Evolutionary conservation across 306 rosid species (phyloP), one percentile per base, ranked within the genome.

Genomic region (Glycine tomentella): DNA sequence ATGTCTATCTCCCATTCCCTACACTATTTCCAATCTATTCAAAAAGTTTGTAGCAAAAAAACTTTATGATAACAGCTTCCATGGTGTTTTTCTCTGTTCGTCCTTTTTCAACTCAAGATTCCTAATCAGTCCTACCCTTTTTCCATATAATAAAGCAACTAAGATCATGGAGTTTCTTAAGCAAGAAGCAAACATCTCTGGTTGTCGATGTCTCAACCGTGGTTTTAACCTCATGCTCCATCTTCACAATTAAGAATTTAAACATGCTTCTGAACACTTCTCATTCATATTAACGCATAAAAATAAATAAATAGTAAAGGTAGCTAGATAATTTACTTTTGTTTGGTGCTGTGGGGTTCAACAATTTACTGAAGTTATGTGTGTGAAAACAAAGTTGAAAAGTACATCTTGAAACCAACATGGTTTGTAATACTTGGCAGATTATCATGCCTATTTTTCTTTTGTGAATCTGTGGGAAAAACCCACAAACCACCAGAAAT

Each of bases 71-170:
- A 42, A 25, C 63, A 80, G 56, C 76, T 66, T 79, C 79, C 70
- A 16, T 67, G 3, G 33, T 84, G 77, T 73, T 79, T 78, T 83
- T 74, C 52, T 79, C 67, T 74, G 12, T 65, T 74, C 48, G n/a
- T 74, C 84, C 55, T 57, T 55, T 82, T 83, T 79, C 38, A 38
- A 75, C 11, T 44, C 63, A 61, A 84, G 78, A 84, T 80, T 84
- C 75, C 79, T 46, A 62, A 17, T 52, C 58, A 74, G 15, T 40
- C 49, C 66, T 8, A 25, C 52, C 63, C 34, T 63, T 71, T 53
- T 20, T 13, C 14, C 46, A 52, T 51, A 15, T 31, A 16, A 33
- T 34, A 72, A 77, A 83, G 72, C 50, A 36, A 12, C 4, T 61
- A 44, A 3, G 12, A 69, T 78, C 36, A 49, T 56, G 51, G 66